Conservation (phyloP, 148 eudicot species). For the Camellia granthamiana region DNA sequence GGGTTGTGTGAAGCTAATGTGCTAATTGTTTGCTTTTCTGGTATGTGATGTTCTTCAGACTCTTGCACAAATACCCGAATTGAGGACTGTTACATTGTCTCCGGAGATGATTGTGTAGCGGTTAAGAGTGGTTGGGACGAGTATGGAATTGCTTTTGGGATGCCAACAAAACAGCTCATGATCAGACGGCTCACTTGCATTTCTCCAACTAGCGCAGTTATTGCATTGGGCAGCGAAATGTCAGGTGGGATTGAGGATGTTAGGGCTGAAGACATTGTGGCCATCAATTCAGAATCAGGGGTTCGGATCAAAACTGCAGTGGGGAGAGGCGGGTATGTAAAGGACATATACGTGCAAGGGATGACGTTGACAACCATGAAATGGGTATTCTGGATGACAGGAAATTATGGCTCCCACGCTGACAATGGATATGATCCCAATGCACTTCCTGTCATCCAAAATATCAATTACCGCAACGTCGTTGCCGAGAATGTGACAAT, state of each 20-base stretch:
- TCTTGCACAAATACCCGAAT: constrained; percentile 86
- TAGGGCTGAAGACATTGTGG: constrained; percentile 76
- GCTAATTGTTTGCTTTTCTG: background rate
- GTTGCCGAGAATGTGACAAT: constrained; percentile 73
- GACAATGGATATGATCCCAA: constrained; percentile 72
- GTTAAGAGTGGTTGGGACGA: constrained; percentile 98
- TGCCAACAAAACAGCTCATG: constrained; percentile 83
- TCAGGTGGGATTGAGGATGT: constrained; percentile 94
- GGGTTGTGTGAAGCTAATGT: background rate
- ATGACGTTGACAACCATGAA: constrained; percentile 85
- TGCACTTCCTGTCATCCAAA: constrained; percentile 64
- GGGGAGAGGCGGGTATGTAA: constrained; percentile 86
- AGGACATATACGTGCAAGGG: constrained; percentile 70
- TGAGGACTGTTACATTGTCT: constrained; percentile 89
- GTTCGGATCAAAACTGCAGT: constrained; percentile 80
- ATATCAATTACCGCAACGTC: constrained; percentile 77
- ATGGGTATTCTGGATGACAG: constrained; percentile 93
- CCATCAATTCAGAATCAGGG: constrained; percentile 82
- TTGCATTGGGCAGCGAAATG: constrained; percentile 95
- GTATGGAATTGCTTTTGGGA: constrained; percentile 77
- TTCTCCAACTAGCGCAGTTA: constrained; percentile 82
- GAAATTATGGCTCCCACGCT: constrained; percentile 83
- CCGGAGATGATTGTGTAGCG: constrained; percentile 92
- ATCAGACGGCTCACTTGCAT: constrained; percentile 85
- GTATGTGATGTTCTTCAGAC: constrained; percentile 34